These are phyloP conservation scores for Fistulina hepatica DNA, from an alignment of 1,284 basidiomycete species.

Conservation along the genomic window DNA sequence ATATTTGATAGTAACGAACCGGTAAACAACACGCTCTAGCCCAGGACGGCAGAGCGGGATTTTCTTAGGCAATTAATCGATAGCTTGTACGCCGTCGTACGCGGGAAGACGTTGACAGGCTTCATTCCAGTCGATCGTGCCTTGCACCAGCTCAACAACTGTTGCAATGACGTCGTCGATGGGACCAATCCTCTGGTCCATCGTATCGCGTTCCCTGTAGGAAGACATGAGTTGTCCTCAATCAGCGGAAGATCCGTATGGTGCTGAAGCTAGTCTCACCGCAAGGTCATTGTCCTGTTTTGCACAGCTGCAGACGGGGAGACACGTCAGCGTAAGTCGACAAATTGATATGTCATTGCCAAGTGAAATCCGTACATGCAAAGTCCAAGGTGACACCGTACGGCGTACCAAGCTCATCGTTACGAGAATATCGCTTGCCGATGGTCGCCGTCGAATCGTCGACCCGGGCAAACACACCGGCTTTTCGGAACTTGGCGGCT, in stretches of 20 bases:
- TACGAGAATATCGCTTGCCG: slow-evolving; percentile 93
- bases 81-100: slow-evolving; percentile 87
- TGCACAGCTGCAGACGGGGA: slow-evolving; percentile 52
- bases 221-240: slow-evolving; percentile 3
- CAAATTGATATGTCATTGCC: slow-evolving; percentile 10
- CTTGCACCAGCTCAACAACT: slow-evolving; percentile 69
- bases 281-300: slow-evolving; percentile 83
- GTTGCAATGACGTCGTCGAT: slow-evolving; percentile 85
- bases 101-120: slow-evolving; percentile 65
- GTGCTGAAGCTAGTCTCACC: slow-evolving; percentile 43
- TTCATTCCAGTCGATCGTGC: slow-evolving; percentile 66
- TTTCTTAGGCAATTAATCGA: slow-evolving; percentile 32
- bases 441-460: slow-evolving; percentile 95
- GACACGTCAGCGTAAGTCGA: slow-evolving; percentile 9
- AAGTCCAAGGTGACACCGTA: slow-evolving; percentile 97
- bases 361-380: slow-evolving; percentile 57
- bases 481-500: slow-evolving; percentile 81
- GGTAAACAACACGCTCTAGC: slow-evolving; percentile 1
- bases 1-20: too few species aligned
- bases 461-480: slow-evolving; percentile 84
- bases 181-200: slow-evolving; percentile 83
- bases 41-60: slow-evolving; percentile 1
- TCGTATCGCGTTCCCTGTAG: slow-evolving; percentile 85
- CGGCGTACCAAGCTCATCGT: slow-evolving; percentile 97
- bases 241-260: neutral